phyloP scores from a whole-genome alignment of 2,329 filamentous ascomycete species.

The Venturia pyrina region DNA sequence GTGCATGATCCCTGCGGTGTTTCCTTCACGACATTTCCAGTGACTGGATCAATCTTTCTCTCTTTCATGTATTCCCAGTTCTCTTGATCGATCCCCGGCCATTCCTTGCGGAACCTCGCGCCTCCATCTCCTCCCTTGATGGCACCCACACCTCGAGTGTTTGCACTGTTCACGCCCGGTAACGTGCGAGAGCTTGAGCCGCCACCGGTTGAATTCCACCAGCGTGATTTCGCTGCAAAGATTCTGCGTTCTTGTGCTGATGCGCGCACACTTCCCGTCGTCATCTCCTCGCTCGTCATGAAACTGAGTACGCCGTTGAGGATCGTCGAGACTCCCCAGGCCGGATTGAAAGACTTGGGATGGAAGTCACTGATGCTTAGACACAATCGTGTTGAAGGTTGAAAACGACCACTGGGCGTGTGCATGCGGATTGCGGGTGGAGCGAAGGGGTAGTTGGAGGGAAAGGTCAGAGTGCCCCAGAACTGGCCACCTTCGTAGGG shows the following conservation, averaged over 20 bases:
- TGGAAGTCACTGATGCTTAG: conserved; percentile 97
- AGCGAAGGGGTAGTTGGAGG: conserved; percentile 92
- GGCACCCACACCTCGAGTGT: conserved; percentile 45
- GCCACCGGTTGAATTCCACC: conserved; percentile 95
- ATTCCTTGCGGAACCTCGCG: conserved; percentile 78
- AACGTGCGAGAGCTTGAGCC: conserved; percentile 52
- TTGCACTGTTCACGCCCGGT: conserved; percentile 30
- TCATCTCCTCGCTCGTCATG: conserved; percentile 99
- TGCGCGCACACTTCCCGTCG: conserved; percentile 77
- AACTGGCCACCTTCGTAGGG: conserved; percentile 94
- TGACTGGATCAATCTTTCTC: conserved; percentile 65
- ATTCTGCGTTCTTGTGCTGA: conserved; percentile 67
- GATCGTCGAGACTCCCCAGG: conserved; percentile 96
- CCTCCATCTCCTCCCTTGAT: conserved; percentile 89
- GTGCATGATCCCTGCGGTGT: conserved; percentile 41
- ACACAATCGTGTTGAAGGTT: conserved; percentile 82
- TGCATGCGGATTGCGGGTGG: conserved; percentile 98
- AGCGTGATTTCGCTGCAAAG: conserved; percentile 67
- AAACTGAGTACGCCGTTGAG: conserved; percentile 89
- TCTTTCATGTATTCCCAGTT: conserved; percentile 90
- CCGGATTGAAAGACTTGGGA: conserved; percentile 94
- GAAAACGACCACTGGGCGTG: conserved; percentile 90
- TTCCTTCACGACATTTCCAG: conserved; percentile 54
- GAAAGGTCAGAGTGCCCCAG: conserved; percentile 95
- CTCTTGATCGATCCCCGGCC: conserved; percentile 78